phyloP scores from a whole-genome alignment of 2,329 filamentous ascomycete species.

The Scopulariopsis brevicaulis region DNA sequence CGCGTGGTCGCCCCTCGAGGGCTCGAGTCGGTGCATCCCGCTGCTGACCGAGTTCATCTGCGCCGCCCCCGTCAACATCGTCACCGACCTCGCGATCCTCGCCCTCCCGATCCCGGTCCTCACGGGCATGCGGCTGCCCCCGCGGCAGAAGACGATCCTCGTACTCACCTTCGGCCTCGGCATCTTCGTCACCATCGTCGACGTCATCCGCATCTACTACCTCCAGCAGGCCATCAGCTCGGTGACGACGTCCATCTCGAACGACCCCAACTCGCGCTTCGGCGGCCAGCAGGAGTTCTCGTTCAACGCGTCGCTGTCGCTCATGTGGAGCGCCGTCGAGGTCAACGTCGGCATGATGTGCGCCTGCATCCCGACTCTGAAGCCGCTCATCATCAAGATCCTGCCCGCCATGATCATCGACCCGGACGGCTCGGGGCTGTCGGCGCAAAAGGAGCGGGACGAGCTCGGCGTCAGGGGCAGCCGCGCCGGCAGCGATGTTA shows the following conservation, averaged over 20 bases:
- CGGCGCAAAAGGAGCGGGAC: background rate
- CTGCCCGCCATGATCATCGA: slow-evolving; percentile 46
- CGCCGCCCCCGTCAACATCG: slow-evolving; percentile 82
- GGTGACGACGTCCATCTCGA: slow-evolving; percentile 22
- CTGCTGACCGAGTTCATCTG: slow-evolving; percentile 53
- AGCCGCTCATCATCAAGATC: slow-evolving; percentile 64
- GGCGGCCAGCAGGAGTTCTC: slow-evolving; percentile 44
- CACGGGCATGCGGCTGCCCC: slow-evolving; percentile 73
- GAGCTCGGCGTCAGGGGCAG: background rate
- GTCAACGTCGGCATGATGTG: slow-evolving; percentile 86
- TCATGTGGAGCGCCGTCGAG: slow-evolving; percentile 92
- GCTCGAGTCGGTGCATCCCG: slow-evolving; percentile 35
- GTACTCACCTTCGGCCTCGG: slow-evolving; percentile 79
- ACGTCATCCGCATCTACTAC: slow-evolving; percentile 84
- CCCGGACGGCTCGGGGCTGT: slow-evolving; percentile 13
- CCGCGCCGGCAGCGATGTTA: background rate
- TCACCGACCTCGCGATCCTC: slow-evolving; percentile 80
- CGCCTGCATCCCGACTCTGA: slow-evolving; percentile 84
- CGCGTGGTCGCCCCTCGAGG: slow-evolving; percentile 41
- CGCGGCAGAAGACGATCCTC: slow-evolving; percentile 77
- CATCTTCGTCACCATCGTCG: slow-evolving; percentile 77
- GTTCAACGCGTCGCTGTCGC: slow-evolving; percentile 71
- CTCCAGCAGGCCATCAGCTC: slow-evolving; percentile 59
- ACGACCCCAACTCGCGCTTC: slow-evolving; percentile 30
- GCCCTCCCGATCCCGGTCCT: slow-evolving; percentile 82